Conservation (phyloP, 2,329 filamentous ascomycete species). For the Aspergillus cejpii region DNA sequence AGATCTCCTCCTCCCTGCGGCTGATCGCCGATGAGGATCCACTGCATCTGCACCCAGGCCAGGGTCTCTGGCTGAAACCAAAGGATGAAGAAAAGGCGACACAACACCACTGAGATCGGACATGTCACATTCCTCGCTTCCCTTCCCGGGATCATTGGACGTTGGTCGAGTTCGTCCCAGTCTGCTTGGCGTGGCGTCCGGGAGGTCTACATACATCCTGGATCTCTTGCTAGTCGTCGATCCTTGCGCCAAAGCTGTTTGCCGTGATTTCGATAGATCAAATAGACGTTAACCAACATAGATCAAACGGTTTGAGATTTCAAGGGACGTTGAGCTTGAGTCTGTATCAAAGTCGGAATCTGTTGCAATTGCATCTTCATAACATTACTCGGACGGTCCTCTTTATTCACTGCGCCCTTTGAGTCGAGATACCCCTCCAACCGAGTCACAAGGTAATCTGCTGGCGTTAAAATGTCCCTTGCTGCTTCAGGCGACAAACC, state of each 20-base stretch:
- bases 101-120: neutral
- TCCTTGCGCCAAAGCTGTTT: conserved; percentile 2
- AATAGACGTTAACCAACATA: neutral
- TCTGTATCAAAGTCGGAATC: neutral
- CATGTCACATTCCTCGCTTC: neutral
- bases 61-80: too few species aligned
- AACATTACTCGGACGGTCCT: neutral
- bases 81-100: neutral
- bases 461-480: neutral
- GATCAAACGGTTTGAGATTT: neutral
- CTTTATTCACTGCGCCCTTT: neutral
- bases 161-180: neutral
- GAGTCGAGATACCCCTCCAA: neutral
- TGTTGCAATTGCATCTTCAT: neutral
- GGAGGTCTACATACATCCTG: neutral
- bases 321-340: neutral
- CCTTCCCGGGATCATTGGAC: neutral
- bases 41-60: neutral
- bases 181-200: neutral
- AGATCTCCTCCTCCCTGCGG: too few species aligned
- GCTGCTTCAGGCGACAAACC: conserved; percentile 2
- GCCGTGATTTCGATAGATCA: neutral
- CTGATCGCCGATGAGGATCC: too few species aligned
- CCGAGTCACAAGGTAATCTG: neutral
- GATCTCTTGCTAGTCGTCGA: conserved; percentile 1